Evolutionary conservation across 805 yeast species (phyloP).

Genomic region (Sugiyamaella boreocaroliniensis): DNA sequence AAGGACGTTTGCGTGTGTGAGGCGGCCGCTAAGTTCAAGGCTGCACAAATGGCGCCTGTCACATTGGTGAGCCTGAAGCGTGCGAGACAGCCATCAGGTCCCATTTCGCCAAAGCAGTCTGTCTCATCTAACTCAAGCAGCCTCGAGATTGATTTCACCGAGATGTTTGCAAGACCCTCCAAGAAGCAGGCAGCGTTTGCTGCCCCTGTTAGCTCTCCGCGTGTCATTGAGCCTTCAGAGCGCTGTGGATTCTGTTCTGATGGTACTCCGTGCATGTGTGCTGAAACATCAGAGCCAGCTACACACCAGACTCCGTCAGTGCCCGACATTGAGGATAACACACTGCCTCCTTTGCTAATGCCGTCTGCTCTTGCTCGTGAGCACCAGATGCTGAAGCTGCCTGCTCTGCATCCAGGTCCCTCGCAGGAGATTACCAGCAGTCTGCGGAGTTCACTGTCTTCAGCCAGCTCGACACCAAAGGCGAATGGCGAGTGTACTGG

Average conservation of each 20-base stretch:
- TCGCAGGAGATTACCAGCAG: constrained; percentile 37
- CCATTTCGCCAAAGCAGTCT: background rate
- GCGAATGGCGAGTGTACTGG: constrained; percentile 58
- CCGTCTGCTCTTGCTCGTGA: constrained; percentile 7
- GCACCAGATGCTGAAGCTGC: constrained; percentile 35
- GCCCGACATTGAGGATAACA: constrained; percentile 20
- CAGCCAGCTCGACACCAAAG: constrained; percentile 3
- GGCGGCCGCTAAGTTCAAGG: constrained; percentile 28
- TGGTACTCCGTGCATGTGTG: constrained; percentile 86
- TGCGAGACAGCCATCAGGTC: background rate
- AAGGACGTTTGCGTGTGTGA: constrained; percentile 68
- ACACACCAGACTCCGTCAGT: constrained; percentile 32
- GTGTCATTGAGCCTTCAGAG: constrained; percentile 35
- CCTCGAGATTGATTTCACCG: constrained; percentile 55
- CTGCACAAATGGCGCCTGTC: background rate
- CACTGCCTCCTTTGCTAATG: constrained; percentile 21
- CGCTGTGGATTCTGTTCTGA: constrained; percentile 93
- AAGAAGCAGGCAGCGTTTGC: constrained; percentile 6
- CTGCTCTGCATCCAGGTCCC: constrained; percentile 61
- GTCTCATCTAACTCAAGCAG: constrained; percentile 9
- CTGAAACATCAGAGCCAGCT: constrained; percentile 53
- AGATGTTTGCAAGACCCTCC: constrained; percentile 29
- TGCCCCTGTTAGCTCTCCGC: background rate
- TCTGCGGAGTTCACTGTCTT: background rate
- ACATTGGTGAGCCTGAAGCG: background rate